These are phyloP conservation scores for Gloeopeniophorella convolvens DNA, from an alignment of 768 basidiomycete species.

Conservation along the genomic window DNA sequence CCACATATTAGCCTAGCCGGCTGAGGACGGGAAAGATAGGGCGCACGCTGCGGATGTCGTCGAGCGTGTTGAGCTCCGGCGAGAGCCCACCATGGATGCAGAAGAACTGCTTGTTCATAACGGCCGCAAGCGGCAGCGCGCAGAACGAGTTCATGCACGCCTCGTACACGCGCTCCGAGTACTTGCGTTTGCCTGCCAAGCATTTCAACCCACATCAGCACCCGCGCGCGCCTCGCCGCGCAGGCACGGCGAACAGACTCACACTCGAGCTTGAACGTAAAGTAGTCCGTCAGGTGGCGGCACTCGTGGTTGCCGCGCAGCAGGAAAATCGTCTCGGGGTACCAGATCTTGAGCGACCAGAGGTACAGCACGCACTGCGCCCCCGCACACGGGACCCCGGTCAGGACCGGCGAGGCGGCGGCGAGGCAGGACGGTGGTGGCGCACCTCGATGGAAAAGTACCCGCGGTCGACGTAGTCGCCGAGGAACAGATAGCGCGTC, in stretches of 20 bases:
- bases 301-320: slow-evolving; percentile 99
- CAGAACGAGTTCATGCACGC: slow-evolving; percentile 99
- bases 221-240: too few relatives aligned
- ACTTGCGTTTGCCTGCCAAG: slow-evolving; percentile 92
- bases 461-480: slow-evolving; percentile 70
- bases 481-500: slow-evolving; percentile 67
- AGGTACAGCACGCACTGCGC: slow-evolving; percentile 91
- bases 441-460: slow-evolving; percentile 70
- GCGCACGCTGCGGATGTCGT: slow-evolving; percentile 85
- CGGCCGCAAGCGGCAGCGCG: slow-evolving; percentile 85
- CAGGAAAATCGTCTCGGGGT: slow-evolving; percentile 93
- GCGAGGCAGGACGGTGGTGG: not conserved
- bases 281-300: slow-evolving; percentile 96
- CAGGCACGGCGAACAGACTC: slow-evolving; percentile 30
- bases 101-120: slow-evolving; percentile 99
- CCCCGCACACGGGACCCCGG: too few relatives aligned
- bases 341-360: slow-evolving; percentile 99
- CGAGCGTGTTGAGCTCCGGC: slow-evolving; percentile 90
- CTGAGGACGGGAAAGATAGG: slow-evolving; percentile 15
- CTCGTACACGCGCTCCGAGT: slow-evolving; percentile 93
- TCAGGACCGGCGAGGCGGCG: too few relatives aligned
- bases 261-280: slow-evolving; percentile 99
- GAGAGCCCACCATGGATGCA: slow-evolving; percentile 98
- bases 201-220: not conserved
- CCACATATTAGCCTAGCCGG: slow-evolving; percentile 1